Base-by-base conservation (phyloP, 2,329 filamentous ascomycete species). In the Ceratocystis smalleyi region DNA sequence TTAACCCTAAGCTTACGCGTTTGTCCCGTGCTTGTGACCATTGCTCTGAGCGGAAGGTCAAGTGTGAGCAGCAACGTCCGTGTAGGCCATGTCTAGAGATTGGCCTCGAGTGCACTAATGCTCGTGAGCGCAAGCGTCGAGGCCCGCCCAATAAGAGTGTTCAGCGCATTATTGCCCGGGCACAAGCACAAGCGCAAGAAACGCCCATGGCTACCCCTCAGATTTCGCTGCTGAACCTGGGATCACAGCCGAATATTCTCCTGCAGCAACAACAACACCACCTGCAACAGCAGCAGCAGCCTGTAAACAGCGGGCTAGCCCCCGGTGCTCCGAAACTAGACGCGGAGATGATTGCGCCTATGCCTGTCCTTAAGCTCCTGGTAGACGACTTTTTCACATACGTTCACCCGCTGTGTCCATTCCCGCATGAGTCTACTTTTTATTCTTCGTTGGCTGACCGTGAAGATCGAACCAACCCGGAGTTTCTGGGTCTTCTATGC, bases 361-460 rank as follows among this genome's bases (percentile, higher is more conserved):
- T 86, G 72, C 80, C 82, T 6, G 83, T 86, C 10, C 75, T 91
- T 62, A 80, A 86, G 69, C 78, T 86, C 1, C 77, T 91, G 17
- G 81, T 91, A 65, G 86, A 91, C 72, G 88, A 91, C 75, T 91
- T 89, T 78, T 91, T 91, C 74, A 89, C 85, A 19, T 90, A 90
- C 71, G 86, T 91, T 63, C 86, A 91, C 69, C 88, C 88, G 1
- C 78, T 91, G 7, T 83, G 82, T 65, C 88, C 88, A 0, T 91
- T 91, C 65, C 88, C 88, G 0, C 88, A 91, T 72, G 86, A 91
- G 71, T 86, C 87, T 0, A 87, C 86, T 3, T 91, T 91, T 72
- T 81, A 87, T 24, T 80, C 83, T 67, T 83, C 83, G 1, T 88
- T 89, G 72, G 78, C 79, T 6, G 79, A 80, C 64, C 79, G 87